These are phyloP conservation scores for Claviceps cyperi DNA, from an alignment of 2,329 filamentous ascomycete species.

Conservation along the genomic window DNA sequence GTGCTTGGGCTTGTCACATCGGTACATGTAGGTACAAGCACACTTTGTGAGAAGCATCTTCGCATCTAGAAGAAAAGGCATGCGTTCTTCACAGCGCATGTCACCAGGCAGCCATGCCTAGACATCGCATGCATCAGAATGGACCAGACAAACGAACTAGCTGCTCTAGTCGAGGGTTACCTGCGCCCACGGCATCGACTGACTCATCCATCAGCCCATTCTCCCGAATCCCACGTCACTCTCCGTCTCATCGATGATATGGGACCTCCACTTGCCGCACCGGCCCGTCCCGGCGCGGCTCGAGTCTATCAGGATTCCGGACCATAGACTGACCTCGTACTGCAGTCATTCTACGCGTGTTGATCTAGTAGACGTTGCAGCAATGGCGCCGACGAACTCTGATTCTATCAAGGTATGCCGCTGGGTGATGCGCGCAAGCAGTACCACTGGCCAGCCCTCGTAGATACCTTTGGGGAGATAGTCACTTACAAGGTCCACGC, in stretches of 20 bases:
- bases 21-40: no score
- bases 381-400: conserved; percentile 17
- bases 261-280: conserved; percentile 36
- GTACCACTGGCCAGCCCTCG: not conserved
- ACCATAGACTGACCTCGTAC: conserved; percentile 28
- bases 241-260: conserved; percentile 22
- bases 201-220: not conserved
- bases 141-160: not conserved
- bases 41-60: no score
- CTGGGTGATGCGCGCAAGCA: not conserved
- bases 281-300: conserved; percentile 26
- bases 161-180: no score
- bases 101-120: no score
- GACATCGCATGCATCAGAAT: no score
- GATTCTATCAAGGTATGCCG: conserved; percentile 21
- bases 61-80: no score
- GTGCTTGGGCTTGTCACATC: no score
- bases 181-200: not conserved
- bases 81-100: no score
- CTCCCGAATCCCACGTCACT: not conserved
- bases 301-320: conserved; percentile 32
- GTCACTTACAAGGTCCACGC: not conserved
- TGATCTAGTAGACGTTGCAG: conserved; percentile 16
- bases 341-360: conserved; percentile 20
- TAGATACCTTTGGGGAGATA: not conserved